phyloP scores from a whole-genome alignment of 306 rosid species.

The Prunus salicina region DNA sequence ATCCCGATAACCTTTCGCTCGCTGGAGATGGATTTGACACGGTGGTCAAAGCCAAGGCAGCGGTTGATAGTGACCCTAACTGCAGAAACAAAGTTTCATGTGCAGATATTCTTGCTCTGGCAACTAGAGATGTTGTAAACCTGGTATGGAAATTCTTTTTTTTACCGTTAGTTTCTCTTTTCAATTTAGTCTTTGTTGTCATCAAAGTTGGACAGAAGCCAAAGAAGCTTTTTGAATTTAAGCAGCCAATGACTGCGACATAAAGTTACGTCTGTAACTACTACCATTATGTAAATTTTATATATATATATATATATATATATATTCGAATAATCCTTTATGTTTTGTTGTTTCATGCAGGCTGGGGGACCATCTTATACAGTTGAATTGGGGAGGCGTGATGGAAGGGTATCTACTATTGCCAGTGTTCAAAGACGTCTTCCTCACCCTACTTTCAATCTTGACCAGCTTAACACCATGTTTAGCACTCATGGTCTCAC shows the following conservation, averaged over 20 bases:
- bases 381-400: slow-evolving; percentile 42
- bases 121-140: slow-evolving; percentile 38
- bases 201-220: neutral
- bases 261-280: neutral
- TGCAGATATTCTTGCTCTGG: slow-evolving; percentile 44
- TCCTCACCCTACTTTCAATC: slow-evolving; percentile 29
- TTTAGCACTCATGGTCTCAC: slow-evolving; percentile 26
- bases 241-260: neutral
- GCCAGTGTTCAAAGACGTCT: slow-evolving; percentile 36
- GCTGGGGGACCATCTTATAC: slow-evolving; percentile 35
- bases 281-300: neutral
- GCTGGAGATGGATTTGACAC: slow-evolving; percentile 51
- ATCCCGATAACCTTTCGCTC: slow-evolving; percentile 37
- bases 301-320: neutral
- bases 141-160: slow-evolving; percentile 15
- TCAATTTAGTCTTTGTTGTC: neutral
- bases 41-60: slow-evolving; percentile 44
- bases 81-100: slow-evolving; percentile 45
- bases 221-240: neutral
- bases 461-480: slow-evolving; percentile 31
- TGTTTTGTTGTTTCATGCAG: slow-evolving; percentile 9
- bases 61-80: slow-evolving; percentile 27
- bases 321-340: neutral
- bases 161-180: neutral
- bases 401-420: slow-evolving; percentile 28